phyloP scores from a whole-genome alignment of 176 grass and related monocot genomes.

The Miscanthus lutarioriparius region DNA sequence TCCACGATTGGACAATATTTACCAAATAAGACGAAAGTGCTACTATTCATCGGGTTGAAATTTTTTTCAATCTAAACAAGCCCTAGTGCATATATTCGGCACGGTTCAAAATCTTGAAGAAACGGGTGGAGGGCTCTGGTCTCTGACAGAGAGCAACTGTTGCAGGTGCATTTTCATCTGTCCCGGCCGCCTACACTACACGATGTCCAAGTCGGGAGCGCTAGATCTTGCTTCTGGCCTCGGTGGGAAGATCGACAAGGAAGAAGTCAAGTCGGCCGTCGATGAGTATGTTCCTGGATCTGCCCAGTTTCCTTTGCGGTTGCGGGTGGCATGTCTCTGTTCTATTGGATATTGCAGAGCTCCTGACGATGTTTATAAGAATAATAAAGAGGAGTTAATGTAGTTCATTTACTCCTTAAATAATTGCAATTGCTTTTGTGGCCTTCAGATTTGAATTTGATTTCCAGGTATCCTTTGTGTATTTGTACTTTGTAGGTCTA shows the following conservation, averaged over 20 bases:
- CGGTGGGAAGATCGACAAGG: conserved; percentile 64
- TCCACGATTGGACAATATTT: too few relatives aligned
- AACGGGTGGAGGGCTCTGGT: not conserved
- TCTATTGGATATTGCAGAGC: not conserved
- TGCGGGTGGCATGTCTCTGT: not conserved
- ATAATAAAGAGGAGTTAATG: conserved; percentile 3
- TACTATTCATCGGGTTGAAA: too few relatives aligned
- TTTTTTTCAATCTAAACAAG: too few relatives aligned
- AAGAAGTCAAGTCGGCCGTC: conserved; percentile 57
- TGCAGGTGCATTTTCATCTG: conserved; percentile 14
- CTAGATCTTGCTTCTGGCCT: conserved; percentile 64
- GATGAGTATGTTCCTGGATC: conserved; percentile 48
- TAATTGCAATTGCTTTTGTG: not conserved
- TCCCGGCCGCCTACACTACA: not conserved
- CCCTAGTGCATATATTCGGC: not conserved
- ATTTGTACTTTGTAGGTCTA: not conserved
- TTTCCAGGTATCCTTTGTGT: not conserved
- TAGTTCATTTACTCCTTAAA: not conserved
- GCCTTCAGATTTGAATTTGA: not conserved
- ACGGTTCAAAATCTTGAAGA: not conserved
- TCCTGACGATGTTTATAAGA: conserved; percentile 15
- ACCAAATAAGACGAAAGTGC: too few relatives aligned
- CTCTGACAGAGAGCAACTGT: not conserved
- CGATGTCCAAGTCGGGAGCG: conserved; percentile 57
- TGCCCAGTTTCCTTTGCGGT: not conserved